Percentiles rank a stretch among this genome's conserved stretches.
Evolutionary conservation across 768 basidiomycete genomes (phyloP).

Genomic region (Coprinellus micaceus): DNA sequence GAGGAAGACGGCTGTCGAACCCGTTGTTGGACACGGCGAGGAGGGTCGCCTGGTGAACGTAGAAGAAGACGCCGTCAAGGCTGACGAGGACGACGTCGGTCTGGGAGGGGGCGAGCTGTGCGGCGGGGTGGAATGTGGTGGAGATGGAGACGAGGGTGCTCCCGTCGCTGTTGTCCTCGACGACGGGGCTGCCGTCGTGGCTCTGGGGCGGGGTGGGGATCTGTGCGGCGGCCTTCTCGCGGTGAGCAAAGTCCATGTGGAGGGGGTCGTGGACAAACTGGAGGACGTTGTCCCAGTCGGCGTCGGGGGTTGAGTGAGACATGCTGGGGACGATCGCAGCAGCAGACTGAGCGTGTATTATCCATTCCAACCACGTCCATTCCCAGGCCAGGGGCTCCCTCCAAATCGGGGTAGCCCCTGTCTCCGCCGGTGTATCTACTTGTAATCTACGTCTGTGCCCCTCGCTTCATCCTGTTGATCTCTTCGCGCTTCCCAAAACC

Average conservation of each 20-base stretch:
- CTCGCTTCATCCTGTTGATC: conserved; percentile 66
- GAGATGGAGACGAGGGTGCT: conserved; percentile 67
- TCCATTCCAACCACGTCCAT: neutral
- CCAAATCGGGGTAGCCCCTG: no score
- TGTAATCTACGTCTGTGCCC: neutral
- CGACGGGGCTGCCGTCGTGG: conserved; percentile 40
- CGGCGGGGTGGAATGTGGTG: conserved; percentile 76
- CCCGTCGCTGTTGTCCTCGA: conserved; percentile 33
- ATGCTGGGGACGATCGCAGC: neutral
- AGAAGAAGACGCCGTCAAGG: conserved; percentile 80
- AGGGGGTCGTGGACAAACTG: conserved; percentile 54
- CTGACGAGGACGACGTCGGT: conserved; percentile 68
- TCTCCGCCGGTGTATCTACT: no score
- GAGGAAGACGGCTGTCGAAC: conserved; percentile 58
- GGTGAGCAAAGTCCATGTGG: conserved; percentile 31
- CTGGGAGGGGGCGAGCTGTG: conserved; percentile 49
- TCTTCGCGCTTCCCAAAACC: conserved; percentile 88
- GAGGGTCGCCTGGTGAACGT: conserved; percentile 62
- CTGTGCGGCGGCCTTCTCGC: conserved; percentile 28
- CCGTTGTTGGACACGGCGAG: conserved; percentile 58
- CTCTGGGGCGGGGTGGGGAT: conserved; percentile 62
- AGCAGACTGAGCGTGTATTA: neutral
- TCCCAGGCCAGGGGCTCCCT: neutral
- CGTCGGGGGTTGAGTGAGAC: conserved; percentile 4
- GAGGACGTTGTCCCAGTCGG: conserved; percentile 61